Evolutionary conservation across 352 stramenopile genomes (phyloP).

Genomic region (Phytophthora hibernalis): DNA sequence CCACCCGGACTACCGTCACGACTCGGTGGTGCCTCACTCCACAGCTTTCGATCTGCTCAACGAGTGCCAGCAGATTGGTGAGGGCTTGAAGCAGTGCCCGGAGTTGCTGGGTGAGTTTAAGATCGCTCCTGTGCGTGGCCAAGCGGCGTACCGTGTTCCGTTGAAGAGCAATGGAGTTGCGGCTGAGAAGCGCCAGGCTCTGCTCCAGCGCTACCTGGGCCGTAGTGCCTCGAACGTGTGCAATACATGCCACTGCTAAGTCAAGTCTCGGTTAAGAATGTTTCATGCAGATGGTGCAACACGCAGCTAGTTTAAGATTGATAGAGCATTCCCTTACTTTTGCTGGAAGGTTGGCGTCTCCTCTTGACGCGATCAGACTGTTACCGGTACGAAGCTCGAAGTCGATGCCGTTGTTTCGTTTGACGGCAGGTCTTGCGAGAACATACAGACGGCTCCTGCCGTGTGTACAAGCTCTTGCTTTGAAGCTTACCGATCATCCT

Average conservation of each 20-base stretch:
- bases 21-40: constrained; percentile 90
- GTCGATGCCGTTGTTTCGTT: too few relatives aligned
- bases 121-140: constrained; percentile 92
- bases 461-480: too few relatives aligned
- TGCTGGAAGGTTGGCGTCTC: too few relatives aligned
- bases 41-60: constrained; percentile 95
- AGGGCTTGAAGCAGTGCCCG: constrained; percentile 91
- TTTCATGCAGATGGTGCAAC: background rate
- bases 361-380: too few relatives aligned
- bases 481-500: constrained; percentile 1
- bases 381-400: too few relatives aligned
- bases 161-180: constrained; percentile 91
- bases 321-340: background rate
- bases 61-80: constrained; percentile 96
- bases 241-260: constrained; percentile 38
- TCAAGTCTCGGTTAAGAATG: constrained; percentile 14
- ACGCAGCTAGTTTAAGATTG: background rate
- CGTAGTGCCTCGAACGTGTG: constrained; percentile 35
- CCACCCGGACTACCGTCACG: constrained; percentile 96
- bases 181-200: constrained; percentile 67
- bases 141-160: constrained; percentile 93
- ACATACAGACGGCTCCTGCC: too few relatives aligned
- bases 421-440: too few relatives aligned
- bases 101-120: constrained; percentile 94
- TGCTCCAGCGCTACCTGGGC: constrained; percentile 62